These are phyloP conservation scores for Leptoxyphium fumago DNA, from an alignment of 2,329 filamentous ascomycete genomes.

Conservation along the genomic window DNA sequence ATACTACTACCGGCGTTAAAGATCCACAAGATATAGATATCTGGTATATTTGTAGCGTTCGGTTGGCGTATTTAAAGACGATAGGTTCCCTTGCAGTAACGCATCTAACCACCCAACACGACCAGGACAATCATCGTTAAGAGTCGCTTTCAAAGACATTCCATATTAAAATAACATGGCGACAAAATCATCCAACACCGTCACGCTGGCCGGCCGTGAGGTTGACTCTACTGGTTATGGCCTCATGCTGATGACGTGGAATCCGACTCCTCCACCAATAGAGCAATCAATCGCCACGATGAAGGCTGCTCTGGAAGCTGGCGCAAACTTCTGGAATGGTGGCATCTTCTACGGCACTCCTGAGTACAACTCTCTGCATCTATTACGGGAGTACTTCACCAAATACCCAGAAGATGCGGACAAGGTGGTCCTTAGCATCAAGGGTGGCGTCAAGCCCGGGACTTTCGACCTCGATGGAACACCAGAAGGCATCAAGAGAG, in stretches of 20 bases:
- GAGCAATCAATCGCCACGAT: slow-evolving; percentile 30
- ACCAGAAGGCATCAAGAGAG: slow-evolving; percentile 25
- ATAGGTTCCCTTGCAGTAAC: too few species aligned
- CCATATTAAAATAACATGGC: too few species aligned
- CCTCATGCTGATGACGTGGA: slow-evolving; percentile 37
- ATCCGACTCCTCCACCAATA: slow-evolving; percentile 22
- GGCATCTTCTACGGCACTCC: slow-evolving; percentile 34
- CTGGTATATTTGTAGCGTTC: too few species aligned
- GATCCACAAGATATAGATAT: too few species aligned
- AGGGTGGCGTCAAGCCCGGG: slow-evolving; percentile 27
- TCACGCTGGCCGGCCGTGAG: slow-evolving; percentile 11
- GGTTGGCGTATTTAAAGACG: too few species aligned
- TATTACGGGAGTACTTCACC: slow-evolving; percentile 37
- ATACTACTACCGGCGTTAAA: too few species aligned
- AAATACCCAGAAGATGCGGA: slow-evolving; percentile 36
- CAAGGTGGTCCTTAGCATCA: slow-evolving; percentile 38
- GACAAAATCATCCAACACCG: slow-evolving; percentile 4
- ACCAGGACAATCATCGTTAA: too few species aligned
- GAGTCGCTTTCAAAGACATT: too few species aligned
- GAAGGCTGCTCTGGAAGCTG: slow-evolving; percentile 26
- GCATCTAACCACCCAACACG: too few species aligned
- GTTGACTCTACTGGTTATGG: slow-evolving; percentile 28
- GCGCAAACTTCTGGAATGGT: slow-evolving; percentile 36
- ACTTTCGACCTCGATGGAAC: slow-evolving; percentile 25
- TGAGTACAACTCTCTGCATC: slow-evolving; percentile 31